Base-by-base conservation (phyloP, 2,329 filamentous ascomycete species). In the Rutstroemia sp. region DNA sequence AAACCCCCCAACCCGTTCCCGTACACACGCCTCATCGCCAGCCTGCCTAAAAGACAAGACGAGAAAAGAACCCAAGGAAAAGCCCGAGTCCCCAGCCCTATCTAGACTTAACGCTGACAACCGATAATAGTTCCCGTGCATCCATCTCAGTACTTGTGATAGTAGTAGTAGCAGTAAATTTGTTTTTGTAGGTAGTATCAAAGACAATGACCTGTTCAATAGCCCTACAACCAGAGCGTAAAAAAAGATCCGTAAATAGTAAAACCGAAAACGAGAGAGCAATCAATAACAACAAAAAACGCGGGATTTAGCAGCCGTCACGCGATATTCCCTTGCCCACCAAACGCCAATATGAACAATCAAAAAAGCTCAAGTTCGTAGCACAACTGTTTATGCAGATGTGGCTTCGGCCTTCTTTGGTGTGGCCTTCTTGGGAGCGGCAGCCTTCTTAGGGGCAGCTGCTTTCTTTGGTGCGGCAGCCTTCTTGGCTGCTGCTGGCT, bases 401-500 rank as follows among this genome's bases (percentile, higher is more conserved):
- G 38, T 16, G 14, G 38, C 38, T 16, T 16, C 27, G 12, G 38
- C 40, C 38, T 70, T 69, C 67, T 70, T 70, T 1, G 67, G 61
- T 2, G 64, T 57, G 4, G 58, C 60, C 59, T 65, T 65, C 63
- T 69, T 70, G 3, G 68, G 59, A 5, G 65, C 63, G 16, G 72
- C 69, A 9, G 63, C 58, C 64, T 72, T 73, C 70, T 79, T 80
- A 16, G 66, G 25, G 5, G 48, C 27, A 36, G 47, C 17, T 25
- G 57, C 57, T 58, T 70, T 70, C 67, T 70, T 70, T 2, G 67
- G 60, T 5, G 65, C 63, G 12, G 71, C 69, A 63, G 72, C 73
- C 70, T 79, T 80, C 59, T 74, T 71, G 49, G 23, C 23, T 23
- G 23, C 23, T 23, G 75, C 71, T 44, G 73, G 71, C 62, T 66